Evolutionary conservation across 2,329 filamentous ascomycete genomes (phyloP), one percentile per base, ranked within the genome.

Genomic region (Penicillium hordei): DNA sequence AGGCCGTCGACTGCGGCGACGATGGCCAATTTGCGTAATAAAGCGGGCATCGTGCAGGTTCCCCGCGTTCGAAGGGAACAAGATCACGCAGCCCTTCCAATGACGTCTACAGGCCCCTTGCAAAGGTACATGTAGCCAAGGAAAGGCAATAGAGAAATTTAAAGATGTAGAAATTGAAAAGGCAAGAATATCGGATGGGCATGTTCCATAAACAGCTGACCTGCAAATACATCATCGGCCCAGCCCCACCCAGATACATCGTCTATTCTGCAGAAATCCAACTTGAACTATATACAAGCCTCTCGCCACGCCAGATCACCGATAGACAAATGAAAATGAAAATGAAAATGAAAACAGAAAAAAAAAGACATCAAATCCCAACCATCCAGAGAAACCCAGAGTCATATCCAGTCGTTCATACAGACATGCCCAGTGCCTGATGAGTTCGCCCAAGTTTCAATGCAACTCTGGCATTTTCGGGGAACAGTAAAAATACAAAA

Each of bases 1-100:
- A 97, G 82, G 57, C 92, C 92, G 70, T 97, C 92, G 53, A 88
- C 85, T 27, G 91, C 87, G 55, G 92, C 91, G 75, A 88, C 88
- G 65, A 96, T 86, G 63, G 92, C 72, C 55, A 96, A 78, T 76
- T 94, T 95, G 72, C 90, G 89, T 58, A 89, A 86, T 60, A 96
- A 79, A 64, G 84, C 83, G 55, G 91, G 88, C 91, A 95, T 94
- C 51, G 54, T 49, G 60, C 51, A 25, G 25, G 33, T 52, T 49
- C 38, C 52, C 52, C 33, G 34, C 39, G 53, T 33, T 44, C 25
- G 17, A 39, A 48, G 34, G 13, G 34, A 49, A 53, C 36, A 40
- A 25, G 31, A 57, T 48, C 46, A 57, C 57, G 23, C 23, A 21
- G 23, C 25, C 25, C 46, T 36, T 38, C 42, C 42, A 29, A 45